A percentile compares a stretch with the other conserved stretches of the same genome.
Conservation (phyloP, 1,139 yeast genomes). For the Nematodospora anomalae region DNA sequence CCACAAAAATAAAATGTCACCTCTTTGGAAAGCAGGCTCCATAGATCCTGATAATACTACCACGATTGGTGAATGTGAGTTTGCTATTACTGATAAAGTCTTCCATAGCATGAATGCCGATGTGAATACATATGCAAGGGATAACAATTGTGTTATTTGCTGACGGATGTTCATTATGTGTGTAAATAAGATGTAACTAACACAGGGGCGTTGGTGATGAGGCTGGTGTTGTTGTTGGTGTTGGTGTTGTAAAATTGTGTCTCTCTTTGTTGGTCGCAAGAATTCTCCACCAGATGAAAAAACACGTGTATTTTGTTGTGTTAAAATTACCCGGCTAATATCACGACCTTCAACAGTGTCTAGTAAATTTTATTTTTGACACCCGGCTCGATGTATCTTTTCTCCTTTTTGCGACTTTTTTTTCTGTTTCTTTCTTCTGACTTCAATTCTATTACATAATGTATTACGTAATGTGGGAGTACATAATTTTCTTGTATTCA, state of each 20-base stretch:
- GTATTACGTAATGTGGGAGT: no score
- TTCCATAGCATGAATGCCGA: slow-evolving; percentile 95
- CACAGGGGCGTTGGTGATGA: background rate
- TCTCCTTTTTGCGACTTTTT: no score
- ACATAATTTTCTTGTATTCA: no score
- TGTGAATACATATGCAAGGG: slow-evolving; percentile 75
- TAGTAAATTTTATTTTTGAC: no score
- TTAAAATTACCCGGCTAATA: background rate
- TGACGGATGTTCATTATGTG: slow-evolving; percentile 45
- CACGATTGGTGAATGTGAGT: slow-evolving; percentile 91
- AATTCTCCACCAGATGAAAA: background rate
- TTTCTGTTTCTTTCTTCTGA: no score
- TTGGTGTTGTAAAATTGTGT: background rate
- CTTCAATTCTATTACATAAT: no score
- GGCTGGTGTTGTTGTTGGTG: slow-evolving; percentile 1
- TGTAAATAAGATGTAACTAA: no score
- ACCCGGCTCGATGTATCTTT: no score
- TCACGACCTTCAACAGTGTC: no score
- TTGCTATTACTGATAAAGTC: slow-evolving; percentile 70
- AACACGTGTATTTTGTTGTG: background rate
- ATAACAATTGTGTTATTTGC: slow-evolving; percentile 56
- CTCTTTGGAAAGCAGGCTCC: slow-evolving; percentile 99
- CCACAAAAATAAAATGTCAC: slow-evolving; percentile 91
- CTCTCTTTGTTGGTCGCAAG: background rate
- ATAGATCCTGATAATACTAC: slow-evolving; percentile 97